phyloP scores from a whole-genome alignment of 768 basidiomycete species.

The Termitomyces sp. region DNA sequence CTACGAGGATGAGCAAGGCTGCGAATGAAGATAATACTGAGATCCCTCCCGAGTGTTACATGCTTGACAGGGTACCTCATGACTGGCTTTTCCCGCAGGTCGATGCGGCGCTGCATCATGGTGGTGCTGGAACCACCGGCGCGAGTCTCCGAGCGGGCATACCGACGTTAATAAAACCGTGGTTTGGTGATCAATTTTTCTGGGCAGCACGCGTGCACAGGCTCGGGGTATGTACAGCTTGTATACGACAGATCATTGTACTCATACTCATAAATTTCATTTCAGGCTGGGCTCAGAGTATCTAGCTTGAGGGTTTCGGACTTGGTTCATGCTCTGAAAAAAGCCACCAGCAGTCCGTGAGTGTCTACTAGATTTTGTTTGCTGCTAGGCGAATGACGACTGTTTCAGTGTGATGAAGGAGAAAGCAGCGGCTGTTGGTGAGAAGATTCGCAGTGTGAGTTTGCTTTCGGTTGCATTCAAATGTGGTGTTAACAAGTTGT shows the following conservation, averaged over 20 bases:
- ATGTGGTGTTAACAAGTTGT: neutral
- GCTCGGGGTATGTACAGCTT: conserved; percentile 43
- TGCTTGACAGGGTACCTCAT: conserved; percentile 66
- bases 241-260: neutral
- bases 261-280: conserved; percentile 1
- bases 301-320: conserved; percentile 43
- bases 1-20: conserved; percentile 46
- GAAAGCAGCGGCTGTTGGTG: conserved; percentile 45
- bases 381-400: neutral
- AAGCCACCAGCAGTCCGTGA: conserved; percentile 51
- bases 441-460: conserved; percentile 32
- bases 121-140: conserved; percentile 70
- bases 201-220: conserved; percentile 64
- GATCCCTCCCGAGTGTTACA: conserved; percentile 51
- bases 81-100: conserved; percentile 62
- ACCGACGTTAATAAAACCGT: conserved; percentile 68
- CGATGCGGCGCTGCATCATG: conserved; percentile 64
- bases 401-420: conserved; percentile 53
- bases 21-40: conserved; percentile 31
- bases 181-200: conserved; percentile 69
- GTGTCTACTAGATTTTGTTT: conserved; percentile 14
- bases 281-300: conserved; percentile 49
- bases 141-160: conserved; percentile 63
- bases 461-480: neutral
- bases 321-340: conserved; percentile 50